Conservation (phyloP, 2,329 filamentous ascomycete genomes). For the Coniella vitis region DNA sequence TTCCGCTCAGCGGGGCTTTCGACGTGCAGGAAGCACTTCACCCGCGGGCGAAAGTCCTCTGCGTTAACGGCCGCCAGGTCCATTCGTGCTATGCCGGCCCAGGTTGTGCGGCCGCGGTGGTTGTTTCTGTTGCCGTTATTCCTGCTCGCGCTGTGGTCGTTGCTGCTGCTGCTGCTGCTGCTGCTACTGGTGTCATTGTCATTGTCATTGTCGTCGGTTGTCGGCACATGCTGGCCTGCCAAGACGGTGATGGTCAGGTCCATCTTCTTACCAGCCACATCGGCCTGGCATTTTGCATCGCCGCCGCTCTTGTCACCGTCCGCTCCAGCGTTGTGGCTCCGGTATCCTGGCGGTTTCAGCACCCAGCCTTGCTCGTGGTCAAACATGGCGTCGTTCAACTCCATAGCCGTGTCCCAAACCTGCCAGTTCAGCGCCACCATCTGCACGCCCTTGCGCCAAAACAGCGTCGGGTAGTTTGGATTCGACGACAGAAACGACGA, state of each 20-base stretch:
- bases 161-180: too few species aligned
- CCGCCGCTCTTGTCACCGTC: too few species aligned
- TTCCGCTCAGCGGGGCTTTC: constrained; percentile 47
- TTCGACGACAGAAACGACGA: constrained; percentile 82
- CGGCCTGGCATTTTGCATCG: constrained; percentile 31
- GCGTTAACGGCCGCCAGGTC: constrained; percentile 36
- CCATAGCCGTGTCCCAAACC: constrained; percentile 85
- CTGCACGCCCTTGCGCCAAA: constrained; percentile 91
- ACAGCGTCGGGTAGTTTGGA: constrained; percentile 73
- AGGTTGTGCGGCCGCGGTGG: constrained; percentile 11
- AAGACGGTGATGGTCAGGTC: constrained; percentile 66
- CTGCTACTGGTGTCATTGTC: too few species aligned
- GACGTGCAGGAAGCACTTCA: constrained; percentile 76
- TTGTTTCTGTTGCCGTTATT: too few species aligned
- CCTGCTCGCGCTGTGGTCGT: too few species aligned
- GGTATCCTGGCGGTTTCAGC: constrained; percentile 73
- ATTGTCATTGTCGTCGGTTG: constrained; percentile 27
- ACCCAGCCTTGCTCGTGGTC: constrained; percentile 78
- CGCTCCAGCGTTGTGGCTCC: constrained; percentile 33
- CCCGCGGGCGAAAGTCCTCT: constrained; percentile 59
- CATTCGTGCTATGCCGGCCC: constrained; percentile 19
- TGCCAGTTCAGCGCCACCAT: constrained; percentile 99
- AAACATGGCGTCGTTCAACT: constrained; percentile 98
- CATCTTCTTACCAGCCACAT: constrained; percentile 46
- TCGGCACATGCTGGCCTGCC: constrained; percentile 66